These are phyloP conservation scores for Picea engelmannii DNA, from an alignment of 83 land plant genomes.

Conservation along the genomic window DNA sequence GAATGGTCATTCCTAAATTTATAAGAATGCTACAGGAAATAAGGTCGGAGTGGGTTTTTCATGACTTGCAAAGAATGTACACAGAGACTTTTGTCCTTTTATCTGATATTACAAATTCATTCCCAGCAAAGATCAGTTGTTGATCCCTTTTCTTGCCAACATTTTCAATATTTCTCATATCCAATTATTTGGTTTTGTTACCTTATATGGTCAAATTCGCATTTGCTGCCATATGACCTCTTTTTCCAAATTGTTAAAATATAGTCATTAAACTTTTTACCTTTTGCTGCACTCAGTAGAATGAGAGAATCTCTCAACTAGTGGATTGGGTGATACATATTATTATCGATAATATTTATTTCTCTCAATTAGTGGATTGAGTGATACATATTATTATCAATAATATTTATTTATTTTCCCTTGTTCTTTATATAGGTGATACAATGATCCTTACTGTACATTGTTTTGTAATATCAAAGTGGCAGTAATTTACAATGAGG, in stretches of 20 bases:
- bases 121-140: background rate
- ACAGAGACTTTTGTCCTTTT: background rate
- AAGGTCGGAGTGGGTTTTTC: too few relatives aligned
- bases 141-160: background rate
- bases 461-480: constrained; percentile 4
- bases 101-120: background rate
- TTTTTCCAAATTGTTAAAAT: background rate
- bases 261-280: background rate
- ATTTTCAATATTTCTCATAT: background rate
- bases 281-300: background rate
- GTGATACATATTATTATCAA: background rate
- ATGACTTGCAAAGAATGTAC: too few relatives aligned
- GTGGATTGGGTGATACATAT: too few relatives aligned
- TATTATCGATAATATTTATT: too few relatives aligned
- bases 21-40: too few relatives aligned
- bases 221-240: background rate
- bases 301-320: background rate
- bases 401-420: background rate
- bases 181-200: background rate
- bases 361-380: background rate
- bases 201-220: background rate
- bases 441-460: background rate
- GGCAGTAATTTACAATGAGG: too few relatives aligned
- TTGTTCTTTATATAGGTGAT: background rate
- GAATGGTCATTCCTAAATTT: background rate